A percentile compares a stretch with the other conserved stretches of the same genome.
phyloP scores from a whole-genome alignment of 2,329 filamentous ascomycete species.

The Ophiocordyceps australis region DNA sequence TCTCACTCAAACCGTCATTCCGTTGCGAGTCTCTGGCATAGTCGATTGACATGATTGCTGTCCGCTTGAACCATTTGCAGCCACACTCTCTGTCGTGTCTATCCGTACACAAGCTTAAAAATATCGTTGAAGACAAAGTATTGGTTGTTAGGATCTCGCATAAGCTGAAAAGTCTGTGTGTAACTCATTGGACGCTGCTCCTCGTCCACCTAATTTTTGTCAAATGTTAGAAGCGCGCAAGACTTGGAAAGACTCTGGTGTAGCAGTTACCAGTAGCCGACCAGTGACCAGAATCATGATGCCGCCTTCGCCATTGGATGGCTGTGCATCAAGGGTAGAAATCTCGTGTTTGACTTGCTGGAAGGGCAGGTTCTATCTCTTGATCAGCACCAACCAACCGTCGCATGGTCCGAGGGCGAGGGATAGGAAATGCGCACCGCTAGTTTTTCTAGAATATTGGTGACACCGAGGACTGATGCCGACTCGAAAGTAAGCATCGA shows the following conservation, averaged over 20 bases:
- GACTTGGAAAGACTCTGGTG: conserved; percentile 3
- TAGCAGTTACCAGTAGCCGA: conserved; percentile 49
- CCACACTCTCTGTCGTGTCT: too few relatives aligned
- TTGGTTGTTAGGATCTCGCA: conserved; percentile 43
- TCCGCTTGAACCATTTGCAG: too few relatives aligned
- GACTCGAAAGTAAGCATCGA: conserved; percentile 95
- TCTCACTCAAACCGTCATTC: too few relatives aligned
- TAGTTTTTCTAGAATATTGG: conserved; percentile 63
- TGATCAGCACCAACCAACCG: too few relatives aligned
- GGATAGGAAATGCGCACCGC: too few relatives aligned
- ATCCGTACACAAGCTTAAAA: conserved; percentile 73
- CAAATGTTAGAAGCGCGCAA: too few relatives aligned
- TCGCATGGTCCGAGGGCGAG: too few relatives aligned
- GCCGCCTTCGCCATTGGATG: conserved; percentile 41
- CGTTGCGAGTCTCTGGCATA: too few relatives aligned
- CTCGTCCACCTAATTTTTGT: conserved; percentile 76
- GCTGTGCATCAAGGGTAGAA: conserved; percentile 68
- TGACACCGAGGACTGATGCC: conserved; percentile 41
- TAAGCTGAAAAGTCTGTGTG: conserved; percentile 75
- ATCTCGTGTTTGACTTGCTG: conserved; percentile 64
- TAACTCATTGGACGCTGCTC: conserved; percentile 80
- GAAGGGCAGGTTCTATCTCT: conserved; percentile 68
- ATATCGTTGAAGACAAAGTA: conserved; percentile 91
- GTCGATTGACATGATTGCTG: too few relatives aligned
- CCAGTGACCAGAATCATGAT: conserved; percentile 85